A percentile compares a stretch with the other conserved stretches of the same genome.
These are phyloP conservation scores for Globisporangium spiculum DNA, from an alignment of 352 stramenopile genomes.

Conservation along the genomic window DNA sequence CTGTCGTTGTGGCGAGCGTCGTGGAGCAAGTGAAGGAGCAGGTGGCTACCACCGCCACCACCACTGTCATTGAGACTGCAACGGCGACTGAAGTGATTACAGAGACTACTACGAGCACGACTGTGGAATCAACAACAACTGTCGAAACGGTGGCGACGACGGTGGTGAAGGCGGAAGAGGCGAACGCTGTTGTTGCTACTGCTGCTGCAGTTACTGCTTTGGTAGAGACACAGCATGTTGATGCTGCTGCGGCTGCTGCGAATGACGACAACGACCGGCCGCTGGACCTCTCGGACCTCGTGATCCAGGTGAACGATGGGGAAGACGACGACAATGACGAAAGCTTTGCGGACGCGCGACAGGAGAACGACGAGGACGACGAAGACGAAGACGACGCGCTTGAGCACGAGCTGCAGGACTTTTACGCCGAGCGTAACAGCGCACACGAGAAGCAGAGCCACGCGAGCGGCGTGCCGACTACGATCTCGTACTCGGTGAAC, in stretches of 20 bases:
- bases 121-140: not conserved
- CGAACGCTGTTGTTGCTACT: not conserved
- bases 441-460: slow-evolving; percentile 8
- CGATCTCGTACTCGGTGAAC: slow-evolving; percentile 76
- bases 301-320: slow-evolving; percentile 26
- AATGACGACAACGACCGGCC: slow-evolving; percentile 9
- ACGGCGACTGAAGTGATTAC: not conserved
- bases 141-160: not conserved
- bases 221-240: not conserved
- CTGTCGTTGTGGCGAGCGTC: not conserved
- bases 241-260: not conserved
- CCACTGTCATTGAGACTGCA: not conserved
- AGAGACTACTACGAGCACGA: not conserved
- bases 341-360: slow-evolving; percentile 29
- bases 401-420: slow-evolving; percentile 26
- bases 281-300: slow-evolving; percentile 22
- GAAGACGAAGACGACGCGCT: slow-evolving; percentile 15
- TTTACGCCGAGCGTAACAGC: slow-evolving; percentile 14
- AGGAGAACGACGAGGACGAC: slow-evolving; percentile 14
- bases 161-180: not conserved
- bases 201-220: not conserved
- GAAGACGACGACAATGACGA: slow-evolving; percentile 51
- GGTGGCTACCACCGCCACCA: not conserved
- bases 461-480: slow-evolving; percentile 34
- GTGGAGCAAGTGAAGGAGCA: slow-evolving; percentile 4